A percentile compares a stretch with the other conserved stretches of the same genome.
phyloP scores from a whole-genome alignment of 2,329 filamentous ascomycete genomes.

The Pseudogymnoascus sp. region DNA sequence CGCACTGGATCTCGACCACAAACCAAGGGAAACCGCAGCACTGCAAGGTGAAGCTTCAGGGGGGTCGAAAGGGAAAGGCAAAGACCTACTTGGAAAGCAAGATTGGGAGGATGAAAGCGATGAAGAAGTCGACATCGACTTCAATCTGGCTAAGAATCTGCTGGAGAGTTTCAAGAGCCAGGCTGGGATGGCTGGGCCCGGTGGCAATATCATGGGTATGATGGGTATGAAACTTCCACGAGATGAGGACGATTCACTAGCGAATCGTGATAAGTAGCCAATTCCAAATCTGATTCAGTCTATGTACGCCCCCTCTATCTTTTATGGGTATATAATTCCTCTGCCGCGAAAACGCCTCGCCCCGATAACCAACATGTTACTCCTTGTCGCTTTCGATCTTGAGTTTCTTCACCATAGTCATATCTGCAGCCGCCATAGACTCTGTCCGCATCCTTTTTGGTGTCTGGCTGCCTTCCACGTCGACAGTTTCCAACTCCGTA shows the following conservation, averaged over 20 bases:
- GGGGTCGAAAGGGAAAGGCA: background rate
- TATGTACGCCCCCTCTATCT: background rate
- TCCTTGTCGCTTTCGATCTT: constrained; percentile 15
- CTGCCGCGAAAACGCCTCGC: constrained; percentile 16
- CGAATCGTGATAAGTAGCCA: background rate
- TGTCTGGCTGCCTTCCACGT: constrained; percentile 15
- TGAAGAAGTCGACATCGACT: constrained; percentile 68
- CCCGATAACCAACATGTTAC: constrained; percentile 11
- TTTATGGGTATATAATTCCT: constrained; percentile 10
- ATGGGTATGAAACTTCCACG: constrained; percentile 78
- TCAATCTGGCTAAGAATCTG: constrained; percentile 83
- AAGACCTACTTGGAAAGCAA: constrained; percentile 13
- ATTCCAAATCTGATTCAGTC: background rate
- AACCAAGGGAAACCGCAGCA: constrained; percentile 27
- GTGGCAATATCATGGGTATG: constrained; percentile 77
- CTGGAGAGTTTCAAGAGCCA: constrained; percentile 91
- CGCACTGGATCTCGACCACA: constrained; percentile 50
- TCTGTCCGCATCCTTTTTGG: constrained; percentile 21
- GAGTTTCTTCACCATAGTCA: constrained; percentile 17
- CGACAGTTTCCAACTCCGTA: constrained; percentile 36
- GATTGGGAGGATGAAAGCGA: constrained; percentile 42
- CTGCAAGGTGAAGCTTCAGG: constrained; percentile 20
- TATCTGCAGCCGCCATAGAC: constrained; percentile 13
- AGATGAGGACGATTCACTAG: constrained; percentile 55
- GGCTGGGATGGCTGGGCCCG: constrained; percentile 75